Percentiles rank a stretch among this genome's conserved stretches.
These are phyloP conservation scores for Penicillium digitatum DNA, from an alignment of 2,329 filamentous ascomycete genomes.

Conservation along the genomic window DNA sequence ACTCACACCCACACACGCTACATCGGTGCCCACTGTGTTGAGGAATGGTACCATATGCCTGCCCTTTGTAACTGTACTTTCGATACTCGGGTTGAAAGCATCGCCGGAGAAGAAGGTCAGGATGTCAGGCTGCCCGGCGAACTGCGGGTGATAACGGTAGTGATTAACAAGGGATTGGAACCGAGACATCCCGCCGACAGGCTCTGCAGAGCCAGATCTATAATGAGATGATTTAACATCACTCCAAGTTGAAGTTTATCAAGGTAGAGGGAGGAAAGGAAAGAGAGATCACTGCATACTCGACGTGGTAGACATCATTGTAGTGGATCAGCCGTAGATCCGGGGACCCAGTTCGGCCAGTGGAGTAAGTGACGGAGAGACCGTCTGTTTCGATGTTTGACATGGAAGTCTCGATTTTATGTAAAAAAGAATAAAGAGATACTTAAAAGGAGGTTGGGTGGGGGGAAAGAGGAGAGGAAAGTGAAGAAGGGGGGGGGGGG, in stretches of 20 bases:
- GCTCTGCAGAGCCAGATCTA: slow-evolving; percentile 65
- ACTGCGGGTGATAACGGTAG: slow-evolving; percentile 63
- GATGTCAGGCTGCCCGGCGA: slow-evolving; percentile 59
- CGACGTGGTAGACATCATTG: slow-evolving; percentile 92
- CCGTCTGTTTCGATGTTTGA: slow-evolving; percentile 31
- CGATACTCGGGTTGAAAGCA: slow-evolving; percentile 85
- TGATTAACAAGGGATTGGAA: slow-evolving; percentile 76
- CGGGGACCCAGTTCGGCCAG: slow-evolving; percentile 50
- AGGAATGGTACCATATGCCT: slow-evolving; percentile 83
- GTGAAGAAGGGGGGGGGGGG: neutral
- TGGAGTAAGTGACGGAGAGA: slow-evolving; percentile 42
- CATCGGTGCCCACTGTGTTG: slow-evolving; percentile 71
- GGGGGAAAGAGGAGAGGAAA: neutral
- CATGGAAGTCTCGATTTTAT: slow-evolving; percentile 20
- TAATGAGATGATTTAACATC: slow-evolving; percentile 22
- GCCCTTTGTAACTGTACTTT: slow-evolving; percentile 86
- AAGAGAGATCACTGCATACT: slow-evolving; percentile 41
- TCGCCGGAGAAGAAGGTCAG: slow-evolving; percentile 86
- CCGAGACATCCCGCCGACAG: slow-evolving; percentile 73
- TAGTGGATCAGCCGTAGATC: slow-evolving; percentile 82
- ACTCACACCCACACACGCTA: slow-evolving; percentile 75
- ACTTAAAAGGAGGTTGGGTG: neutral
- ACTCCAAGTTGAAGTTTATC: neutral
- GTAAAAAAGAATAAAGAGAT: neutral
- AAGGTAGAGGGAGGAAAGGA: neutral